phyloP scores from a whole-genome alignment of 2,329 filamentous ascomycete species.

The Beauveria australis region DNA sequence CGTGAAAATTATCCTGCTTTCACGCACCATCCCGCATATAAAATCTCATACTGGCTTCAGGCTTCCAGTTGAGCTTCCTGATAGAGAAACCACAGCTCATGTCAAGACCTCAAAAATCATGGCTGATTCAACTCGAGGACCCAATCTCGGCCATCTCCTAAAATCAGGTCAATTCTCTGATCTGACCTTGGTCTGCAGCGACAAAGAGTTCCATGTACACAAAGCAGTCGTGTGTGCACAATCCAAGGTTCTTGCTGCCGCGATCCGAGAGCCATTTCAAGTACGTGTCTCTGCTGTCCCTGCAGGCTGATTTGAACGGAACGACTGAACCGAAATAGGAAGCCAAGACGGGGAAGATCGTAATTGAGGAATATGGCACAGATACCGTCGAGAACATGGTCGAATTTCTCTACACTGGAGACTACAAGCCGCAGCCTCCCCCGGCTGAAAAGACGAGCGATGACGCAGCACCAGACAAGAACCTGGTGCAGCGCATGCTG shows the following conservation, averaged over 20 bases:
- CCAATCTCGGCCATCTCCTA: background rate
- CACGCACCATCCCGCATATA: too few relatives aligned
- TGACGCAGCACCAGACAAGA: too few relatives aligned
- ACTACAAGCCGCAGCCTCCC: background rate
- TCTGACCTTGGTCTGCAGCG: background rate
- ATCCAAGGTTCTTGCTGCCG: background rate
- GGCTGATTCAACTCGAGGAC: background rate
- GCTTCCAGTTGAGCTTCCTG: too few relatives aligned
- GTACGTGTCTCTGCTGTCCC: background rate
- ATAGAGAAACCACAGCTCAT: too few relatives aligned
- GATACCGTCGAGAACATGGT: background rate
- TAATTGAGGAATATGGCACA: background rate
- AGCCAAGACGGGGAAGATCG: background rate
- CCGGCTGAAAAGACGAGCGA: too few relatives aligned
- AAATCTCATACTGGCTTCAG: too few relatives aligned
- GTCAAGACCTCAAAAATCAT: background rate
- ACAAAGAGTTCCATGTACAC: background rate
- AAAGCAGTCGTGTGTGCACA: background rate
- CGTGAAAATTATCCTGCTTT: too few relatives aligned
- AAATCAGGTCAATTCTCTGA: background rate
- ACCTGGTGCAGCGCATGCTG: too few relatives aligned
- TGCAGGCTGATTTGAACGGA: background rate
- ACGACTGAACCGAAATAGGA: background rate
- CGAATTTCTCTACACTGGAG: background rate
- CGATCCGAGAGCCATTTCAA: background rate